Percentiles rank a stretch among this genome's conserved stretches.
Evolutionary conservation across 179 eudicot genomes (phyloP).

Genomic region (Dionaea muscipula): DNA sequence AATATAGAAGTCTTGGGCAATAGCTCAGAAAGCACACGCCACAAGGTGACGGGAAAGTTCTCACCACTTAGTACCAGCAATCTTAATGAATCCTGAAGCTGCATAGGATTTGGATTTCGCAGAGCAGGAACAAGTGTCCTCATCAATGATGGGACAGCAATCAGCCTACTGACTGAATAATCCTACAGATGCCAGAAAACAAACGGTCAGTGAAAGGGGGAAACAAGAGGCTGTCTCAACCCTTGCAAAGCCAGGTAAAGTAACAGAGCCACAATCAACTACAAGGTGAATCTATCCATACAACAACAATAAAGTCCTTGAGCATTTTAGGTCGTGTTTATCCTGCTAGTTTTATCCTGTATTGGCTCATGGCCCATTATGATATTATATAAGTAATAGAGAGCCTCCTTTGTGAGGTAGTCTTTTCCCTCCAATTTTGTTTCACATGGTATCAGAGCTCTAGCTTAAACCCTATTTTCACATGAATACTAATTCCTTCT

Average conservation of each 20-base stretch:
- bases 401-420: too few species aligned
- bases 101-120: conserved; percentile 21
- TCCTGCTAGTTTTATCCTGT: too few species aligned
- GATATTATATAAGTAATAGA: too few species aligned
- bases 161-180: conserved; percentile 51
- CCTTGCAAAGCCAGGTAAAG: not conserved
- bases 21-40: conserved; percentile 36
- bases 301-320: not conserved
- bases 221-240: not conserved
- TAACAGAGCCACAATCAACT: not conserved
- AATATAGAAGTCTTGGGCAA: conserved; percentile 57
- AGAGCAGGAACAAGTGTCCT: conserved; percentile 54
- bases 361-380: too few species aligned
- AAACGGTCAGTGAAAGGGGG: not conserved
- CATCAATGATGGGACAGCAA: conserved; percentile 76
- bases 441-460: too few species aligned
- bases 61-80: conserved; percentile 82
- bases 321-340: too few species aligned
- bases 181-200: conserved; percentile 23
- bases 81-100: conserved; percentile 34
- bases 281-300: not conserved
- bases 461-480: too few species aligned
- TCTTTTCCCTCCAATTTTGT: too few species aligned
- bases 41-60: conserved; percentile 46
- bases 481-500: too few species aligned